A percentile compares a stretch with the other conserved stretches of the same genome.
phyloP scores from a whole-genome alignment of 306 rosid species.

The Sophora flavescens region DNA sequence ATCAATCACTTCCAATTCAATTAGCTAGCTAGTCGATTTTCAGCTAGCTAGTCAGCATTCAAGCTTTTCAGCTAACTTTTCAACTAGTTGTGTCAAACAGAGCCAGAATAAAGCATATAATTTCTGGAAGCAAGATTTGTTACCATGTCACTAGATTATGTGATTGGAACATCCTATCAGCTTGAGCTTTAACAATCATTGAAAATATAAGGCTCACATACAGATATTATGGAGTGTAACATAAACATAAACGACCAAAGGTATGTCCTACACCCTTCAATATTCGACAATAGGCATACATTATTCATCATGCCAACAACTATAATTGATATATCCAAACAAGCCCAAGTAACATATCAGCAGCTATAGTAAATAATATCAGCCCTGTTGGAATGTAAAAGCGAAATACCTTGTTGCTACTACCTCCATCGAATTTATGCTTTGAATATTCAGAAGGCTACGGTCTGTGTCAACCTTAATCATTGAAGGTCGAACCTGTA shows the following conservation, averaged over 20 bases:
- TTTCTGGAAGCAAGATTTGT: neutral
- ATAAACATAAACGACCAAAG: constrained; percentile 3
- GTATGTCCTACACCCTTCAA: neutral
- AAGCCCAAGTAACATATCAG: constrained; percentile 15
- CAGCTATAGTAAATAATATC: neutral
- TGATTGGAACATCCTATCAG: constrained; percentile 18
- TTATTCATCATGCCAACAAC: neutral
- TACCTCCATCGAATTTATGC: constrained; percentile 70
- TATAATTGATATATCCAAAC: neutral
- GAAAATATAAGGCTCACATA: neutral
- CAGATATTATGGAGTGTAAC: neutral
- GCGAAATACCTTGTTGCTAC: constrained; percentile 73
- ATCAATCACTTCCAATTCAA: no score
- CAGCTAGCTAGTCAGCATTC: no score
- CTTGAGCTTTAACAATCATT: constrained; percentile 1
- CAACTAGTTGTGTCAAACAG: no score
- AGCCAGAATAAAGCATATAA: neutral
- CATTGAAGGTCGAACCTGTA: constrained; percentile 78
- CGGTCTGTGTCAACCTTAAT: constrained; percentile 64
- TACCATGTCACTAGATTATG: constrained; percentile 7
- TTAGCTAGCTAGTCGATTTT: no score
- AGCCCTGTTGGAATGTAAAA: neutral
- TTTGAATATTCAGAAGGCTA: constrained; percentile 34
- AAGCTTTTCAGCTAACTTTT: no score
- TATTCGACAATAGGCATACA: constrained; percentile 8